phyloP scores from a whole-genome alignment of 768 basidiomycete genomes.

The Agaricus blazei region DNA sequence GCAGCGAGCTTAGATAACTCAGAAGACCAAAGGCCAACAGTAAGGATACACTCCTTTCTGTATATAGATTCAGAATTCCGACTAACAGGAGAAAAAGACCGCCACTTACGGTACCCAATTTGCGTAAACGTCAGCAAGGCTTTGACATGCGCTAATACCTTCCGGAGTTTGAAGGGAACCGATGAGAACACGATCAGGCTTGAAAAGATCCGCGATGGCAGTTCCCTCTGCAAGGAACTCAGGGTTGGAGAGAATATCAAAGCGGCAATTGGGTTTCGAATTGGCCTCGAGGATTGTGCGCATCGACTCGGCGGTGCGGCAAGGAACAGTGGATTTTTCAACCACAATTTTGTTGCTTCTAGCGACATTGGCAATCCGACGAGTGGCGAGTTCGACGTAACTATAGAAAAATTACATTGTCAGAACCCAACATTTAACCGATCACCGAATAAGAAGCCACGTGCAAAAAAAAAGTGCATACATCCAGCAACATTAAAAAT shows the following conservation, averaged over 20 bases:
- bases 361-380: slow-evolving; percentile 90
- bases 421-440: slow-evolving; percentile 10
- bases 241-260: slow-evolving; percentile 99
- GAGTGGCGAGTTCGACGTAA: slow-evolving; percentile 96
- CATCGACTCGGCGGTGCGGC: slow-evolving; percentile 98
- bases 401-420: slow-evolving; percentile 34
- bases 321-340: slow-evolving; percentile 98
- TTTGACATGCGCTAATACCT: slow-evolving; percentile 74
- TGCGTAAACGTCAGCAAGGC: slow-evolving; percentile 78
- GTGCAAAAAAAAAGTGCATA: too few relatives aligned
- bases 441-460: not conserved
- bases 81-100: not conserved
- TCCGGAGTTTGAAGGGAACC: slow-evolving; percentile 90
- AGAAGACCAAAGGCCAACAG: slow-evolving; percentile 97
- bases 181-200: slow-evolving; percentile 94
- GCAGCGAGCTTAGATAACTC: slow-evolving; percentile 98
- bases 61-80: not conserved
- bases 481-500: not conserved
- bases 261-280: slow-evolving; percentile 84
- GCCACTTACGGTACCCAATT: slow-evolving; percentile 91
- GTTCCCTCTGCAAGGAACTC: slow-evolving; percentile 99
- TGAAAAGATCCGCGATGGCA: slow-evolving; percentile 83
- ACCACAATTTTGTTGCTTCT: slow-evolving; percentile 95
- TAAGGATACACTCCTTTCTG: slow-evolving; percentile 75
- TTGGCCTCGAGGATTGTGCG: slow-evolving; percentile 98